phyloP scores from a whole-genome alignment of 2,329 filamentous ascomycete genomes.

The Herpotrichia juniperi region DNA sequence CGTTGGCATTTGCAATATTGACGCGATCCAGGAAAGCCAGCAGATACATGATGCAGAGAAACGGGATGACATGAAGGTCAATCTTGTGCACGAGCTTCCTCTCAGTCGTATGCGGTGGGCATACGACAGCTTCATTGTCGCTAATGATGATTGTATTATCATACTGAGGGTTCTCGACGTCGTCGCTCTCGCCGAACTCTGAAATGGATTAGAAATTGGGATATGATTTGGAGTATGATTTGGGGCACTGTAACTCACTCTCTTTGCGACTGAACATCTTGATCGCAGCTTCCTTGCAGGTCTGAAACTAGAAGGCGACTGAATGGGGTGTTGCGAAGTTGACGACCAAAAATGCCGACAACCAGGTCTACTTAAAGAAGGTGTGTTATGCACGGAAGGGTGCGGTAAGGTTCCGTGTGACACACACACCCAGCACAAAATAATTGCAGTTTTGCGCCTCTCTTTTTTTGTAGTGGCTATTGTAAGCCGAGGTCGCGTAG shows the following conservation, averaged over 20 bases:
- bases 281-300: neutral
- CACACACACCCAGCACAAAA: neutral
- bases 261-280: conserved; percentile 41
- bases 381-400: neutral
- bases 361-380: neutral
- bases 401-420: neutral
- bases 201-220: neutral
- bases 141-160: conserved; percentile 45
- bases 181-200: conserved; percentile 5
- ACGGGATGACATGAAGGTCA: conserved; percentile 57
- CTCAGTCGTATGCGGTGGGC: conserved; percentile 58
- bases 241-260: conserved; percentile 27
- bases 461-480: neutral
- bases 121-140: conserved; percentile 45
- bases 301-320: too few relatives aligned
- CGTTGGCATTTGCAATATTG: conserved; percentile 61
- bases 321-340: neutral
- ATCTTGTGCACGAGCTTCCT: conserved; percentile 52
- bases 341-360: neutral
- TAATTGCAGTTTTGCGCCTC: neutral
- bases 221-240: neutral
- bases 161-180: conserved; percentile 25
- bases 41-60: conserved; percentile 58
- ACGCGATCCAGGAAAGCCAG: conserved; percentile 57
- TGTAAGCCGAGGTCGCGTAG: neutral